phyloP scores from a whole-genome alignment of 345 rosid species.

The Boechera retrofracta region DNA sequence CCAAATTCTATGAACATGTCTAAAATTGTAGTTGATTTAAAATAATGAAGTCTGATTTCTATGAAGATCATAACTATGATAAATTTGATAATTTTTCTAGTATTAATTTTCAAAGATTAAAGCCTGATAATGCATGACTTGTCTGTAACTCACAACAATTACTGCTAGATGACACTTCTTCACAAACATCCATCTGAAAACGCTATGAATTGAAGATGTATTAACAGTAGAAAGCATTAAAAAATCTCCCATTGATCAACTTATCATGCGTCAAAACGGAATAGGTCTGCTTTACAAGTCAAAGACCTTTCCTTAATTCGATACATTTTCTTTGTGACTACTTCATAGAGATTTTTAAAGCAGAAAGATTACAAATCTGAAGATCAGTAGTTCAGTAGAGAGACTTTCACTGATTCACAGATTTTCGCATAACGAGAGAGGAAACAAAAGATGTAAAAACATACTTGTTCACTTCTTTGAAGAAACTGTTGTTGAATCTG shows the following conservation, averaged over 20 bases:
- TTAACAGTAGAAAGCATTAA: background rate
- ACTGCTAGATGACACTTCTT: background rate
- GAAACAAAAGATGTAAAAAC: slow-evolving; percentile 9
- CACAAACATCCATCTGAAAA: background rate
- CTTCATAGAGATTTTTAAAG: slow-evolving; percentile 15
- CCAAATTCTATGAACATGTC: background rate
- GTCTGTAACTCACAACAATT: background rate
- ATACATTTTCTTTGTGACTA: slow-evolving; percentile 32
- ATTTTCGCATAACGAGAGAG: slow-evolving; percentile 9
- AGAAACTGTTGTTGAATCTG: slow-evolving; percentile 43
- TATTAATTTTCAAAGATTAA: background rate
- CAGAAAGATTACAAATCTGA: slow-evolving; percentile 25
- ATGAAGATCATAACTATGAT: background rate
- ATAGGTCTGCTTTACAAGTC: slow-evolving; percentile 18
- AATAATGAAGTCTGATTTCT: background rate
- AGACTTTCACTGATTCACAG: slow-evolving; percentile 24
- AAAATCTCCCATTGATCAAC: slow-evolving; percentile 15
- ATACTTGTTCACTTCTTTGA: slow-evolving; percentile 32
- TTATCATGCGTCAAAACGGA: background rate
- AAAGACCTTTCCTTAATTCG: background rate
- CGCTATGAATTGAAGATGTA: background rate
- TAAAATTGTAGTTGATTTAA: background rate
- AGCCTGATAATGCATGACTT: background rate
- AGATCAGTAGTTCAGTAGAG: slow-evolving; percentile 35
- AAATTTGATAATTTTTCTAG: background rate